These are phyloP conservation scores for Microascus cirrosus DNA, from an alignment of 2,329 filamentous ascomycete species.

Conservation along the genomic window DNA sequence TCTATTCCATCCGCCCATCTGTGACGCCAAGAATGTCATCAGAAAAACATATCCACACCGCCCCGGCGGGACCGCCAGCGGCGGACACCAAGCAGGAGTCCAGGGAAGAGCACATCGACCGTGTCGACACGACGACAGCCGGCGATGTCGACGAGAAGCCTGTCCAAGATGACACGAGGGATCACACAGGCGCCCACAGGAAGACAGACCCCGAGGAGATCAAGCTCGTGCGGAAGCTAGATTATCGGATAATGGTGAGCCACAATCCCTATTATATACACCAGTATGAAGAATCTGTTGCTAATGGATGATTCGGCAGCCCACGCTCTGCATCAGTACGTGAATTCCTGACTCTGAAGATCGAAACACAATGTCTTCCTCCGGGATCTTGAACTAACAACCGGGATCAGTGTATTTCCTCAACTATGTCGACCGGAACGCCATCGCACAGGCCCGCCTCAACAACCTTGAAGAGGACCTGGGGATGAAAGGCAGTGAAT, in stretches of 20 bases:
- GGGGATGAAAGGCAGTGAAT: slow-evolving; percentile 42
- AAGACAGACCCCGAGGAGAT: slow-evolving; percentile 28
- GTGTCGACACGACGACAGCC: not conserved
- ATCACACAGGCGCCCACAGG: slow-evolving; percentile 24
- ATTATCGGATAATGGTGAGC: slow-evolving; percentile 27
- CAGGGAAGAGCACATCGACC: not conserved
- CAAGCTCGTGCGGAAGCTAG: slow-evolving; percentile 26
- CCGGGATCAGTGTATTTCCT: slow-evolving; percentile 32
- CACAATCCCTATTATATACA: slow-evolving; percentile 2
- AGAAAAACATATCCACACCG: not conserved
- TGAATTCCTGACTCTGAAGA: not conserved
- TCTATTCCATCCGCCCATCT: not conserved
- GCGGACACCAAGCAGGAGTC: not conserved
- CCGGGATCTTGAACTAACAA: not conserved
- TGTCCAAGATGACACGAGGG: slow-evolving; percentile 11
- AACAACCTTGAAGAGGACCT: slow-evolving; percentile 37
- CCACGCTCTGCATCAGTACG: not conserved
- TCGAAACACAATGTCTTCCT: not conserved
- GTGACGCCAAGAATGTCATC: not conserved
- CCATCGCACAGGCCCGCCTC: slow-evolving; percentile 32
- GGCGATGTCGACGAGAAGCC: not conserved
- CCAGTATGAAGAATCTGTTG: not conserved
- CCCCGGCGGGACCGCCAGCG: not conserved
- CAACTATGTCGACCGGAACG: slow-evolving; percentile 33
- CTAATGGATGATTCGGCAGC: not conserved